Evolutionary conservation across 139 green algal genomes (phyloP).

Genomic region (Protoeuglena noctilucae): DNA sequence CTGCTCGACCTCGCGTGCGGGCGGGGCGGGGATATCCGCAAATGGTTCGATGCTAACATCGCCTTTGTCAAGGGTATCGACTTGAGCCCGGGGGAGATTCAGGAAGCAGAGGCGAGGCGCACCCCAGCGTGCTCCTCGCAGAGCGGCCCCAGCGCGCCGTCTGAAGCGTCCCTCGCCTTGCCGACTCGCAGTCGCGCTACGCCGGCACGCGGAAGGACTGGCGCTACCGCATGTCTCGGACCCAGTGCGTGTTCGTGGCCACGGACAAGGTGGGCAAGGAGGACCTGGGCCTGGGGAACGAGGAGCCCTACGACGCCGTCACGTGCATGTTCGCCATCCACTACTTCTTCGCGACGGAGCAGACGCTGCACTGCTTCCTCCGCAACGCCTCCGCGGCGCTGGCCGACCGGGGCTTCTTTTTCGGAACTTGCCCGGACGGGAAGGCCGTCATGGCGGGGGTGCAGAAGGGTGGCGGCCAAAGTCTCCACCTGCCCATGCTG

Average conservation of each 20-base stretch:
- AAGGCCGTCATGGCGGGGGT: conserved; percentile 35
- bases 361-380: conserved; percentile 46
- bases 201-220: too few species aligned
- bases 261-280: conserved; percentile 18
- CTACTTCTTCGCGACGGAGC: conserved; percentile 76
- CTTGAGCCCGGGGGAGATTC: conserved; percentile 58
- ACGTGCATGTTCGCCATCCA: conserved; percentile 92
- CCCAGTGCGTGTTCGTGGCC: conserved; percentile 22
- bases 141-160: too few species aligned
- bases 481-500: conserved; percentile 6
- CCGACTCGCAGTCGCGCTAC: too few species aligned
- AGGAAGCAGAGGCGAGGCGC: conserved; percentile 30
- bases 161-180: too few species aligned
- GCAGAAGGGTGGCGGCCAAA: conserved; percentile 18
- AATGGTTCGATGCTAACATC: conserved; percentile 52
- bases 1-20: conserved; percentile 81
- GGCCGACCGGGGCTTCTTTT: conserved; percentile 62
- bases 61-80: conserved; percentile 41
- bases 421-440: conserved; percentile 61
- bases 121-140: too few species aligned
- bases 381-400: conserved; percentile 66
- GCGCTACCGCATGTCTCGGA: too few species aligned
- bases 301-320: conserved; percentile 43
- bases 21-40: conserved; percentile 69
- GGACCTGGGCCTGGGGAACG: conserved; percentile 21